Evolutionary conservation across 2,329 filamentous ascomycete genomes (phyloP), one percentile per base, ranked within the genome.

Genomic region (Stachybotrys chartarum): DNA sequence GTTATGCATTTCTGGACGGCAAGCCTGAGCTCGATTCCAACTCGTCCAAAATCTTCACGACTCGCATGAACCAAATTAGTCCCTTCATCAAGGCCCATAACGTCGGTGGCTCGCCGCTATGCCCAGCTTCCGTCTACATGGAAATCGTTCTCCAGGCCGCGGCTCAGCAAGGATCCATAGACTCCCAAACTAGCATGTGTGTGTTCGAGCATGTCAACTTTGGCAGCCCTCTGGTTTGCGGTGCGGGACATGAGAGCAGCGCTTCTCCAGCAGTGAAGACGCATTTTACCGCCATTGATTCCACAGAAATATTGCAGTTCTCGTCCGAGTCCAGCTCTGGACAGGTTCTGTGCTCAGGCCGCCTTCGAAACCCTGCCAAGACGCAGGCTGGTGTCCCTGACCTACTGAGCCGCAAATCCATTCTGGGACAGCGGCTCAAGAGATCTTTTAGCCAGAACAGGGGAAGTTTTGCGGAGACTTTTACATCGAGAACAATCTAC

Each of bases 401-500:
- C 42, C 8, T 50, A 3, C 14, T 54, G 7, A 48, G 30, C 24
- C 52, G 52, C 18, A 54, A 54, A 45, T 17, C 31, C 31, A 30
- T 47, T n/a, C 44, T 48, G 14, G 45, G 32, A 16, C 45, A 54
- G 45, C 52, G 52, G 11, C 30, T 54, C 7, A 54, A 49, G 47
- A 14, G 47, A 39, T 48, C 52, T 31, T 48, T 54, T 31, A 18
- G 30, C 7, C 31, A 31, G 31, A 42, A 53, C 30, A 18, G 32
- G 24, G 44, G 45, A 12, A 17, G n/a, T 4, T 14, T 35, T n/a
- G 49, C 60, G 6, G 62, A 66, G 49, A 61, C 59, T 16, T 63
- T 65, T 54, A 58, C 58, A 3, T 56, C 61, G 2, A 60, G 61
- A 44, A 63, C 63, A 44, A 56, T 68, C 8, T 68, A 68, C 48